These are phyloP conservation scores for Pseudogymnoascus sp. DNA, from an alignment of 2,329 filamentous ascomycete genomes.

Conservation along the genomic window DNA sequence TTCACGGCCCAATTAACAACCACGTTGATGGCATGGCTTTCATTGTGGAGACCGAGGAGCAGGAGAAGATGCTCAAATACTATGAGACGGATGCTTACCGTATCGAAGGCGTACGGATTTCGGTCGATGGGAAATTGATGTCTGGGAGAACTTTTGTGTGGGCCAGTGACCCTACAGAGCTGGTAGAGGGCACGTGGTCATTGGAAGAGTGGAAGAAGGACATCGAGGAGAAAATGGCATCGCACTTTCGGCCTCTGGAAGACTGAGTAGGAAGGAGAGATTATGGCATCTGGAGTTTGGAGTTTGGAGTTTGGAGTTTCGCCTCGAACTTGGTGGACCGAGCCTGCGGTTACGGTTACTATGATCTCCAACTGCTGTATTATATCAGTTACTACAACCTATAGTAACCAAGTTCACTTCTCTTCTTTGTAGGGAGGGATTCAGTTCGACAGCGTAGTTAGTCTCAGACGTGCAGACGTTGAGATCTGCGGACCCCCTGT, in stretches of 20 bases:
- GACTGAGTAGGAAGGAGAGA: neutral
- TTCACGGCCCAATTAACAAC: conserved; percentile 10
- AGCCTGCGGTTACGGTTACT: neutral
- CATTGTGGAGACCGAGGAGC: conserved; percentile 14
- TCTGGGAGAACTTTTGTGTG: conserved; percentile 15
- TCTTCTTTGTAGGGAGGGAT: neutral
- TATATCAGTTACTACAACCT: neutral
- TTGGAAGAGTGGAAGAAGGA: conserved; percentile 17
- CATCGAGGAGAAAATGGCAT: conserved; percentile 18
- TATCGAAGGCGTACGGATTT: conserved; percentile 14
- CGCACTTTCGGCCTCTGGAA: conserved; percentile 16
- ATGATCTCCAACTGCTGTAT: neutral
- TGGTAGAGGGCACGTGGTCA: conserved; percentile 16
- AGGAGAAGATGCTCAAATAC: conserved; percentile 14
- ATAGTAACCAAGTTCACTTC: neutral
- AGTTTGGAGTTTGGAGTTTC: too few species aligned
- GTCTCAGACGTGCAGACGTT: neutral
- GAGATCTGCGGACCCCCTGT: neutral
- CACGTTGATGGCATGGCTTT: conserved; percentile 15
- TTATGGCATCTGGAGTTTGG: neutral
- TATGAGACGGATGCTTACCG: conserved; percentile 16
- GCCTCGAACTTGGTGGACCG: neutral
- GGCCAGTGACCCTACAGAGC: conserved; percentile 11
- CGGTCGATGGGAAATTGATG: conserved; percentile 10
- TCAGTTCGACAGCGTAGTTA: neutral